These are phyloP conservation scores for Naumovozyma castellii DNA, from an alignment of 805 yeast species.

Conservation along the genomic window DNA sequence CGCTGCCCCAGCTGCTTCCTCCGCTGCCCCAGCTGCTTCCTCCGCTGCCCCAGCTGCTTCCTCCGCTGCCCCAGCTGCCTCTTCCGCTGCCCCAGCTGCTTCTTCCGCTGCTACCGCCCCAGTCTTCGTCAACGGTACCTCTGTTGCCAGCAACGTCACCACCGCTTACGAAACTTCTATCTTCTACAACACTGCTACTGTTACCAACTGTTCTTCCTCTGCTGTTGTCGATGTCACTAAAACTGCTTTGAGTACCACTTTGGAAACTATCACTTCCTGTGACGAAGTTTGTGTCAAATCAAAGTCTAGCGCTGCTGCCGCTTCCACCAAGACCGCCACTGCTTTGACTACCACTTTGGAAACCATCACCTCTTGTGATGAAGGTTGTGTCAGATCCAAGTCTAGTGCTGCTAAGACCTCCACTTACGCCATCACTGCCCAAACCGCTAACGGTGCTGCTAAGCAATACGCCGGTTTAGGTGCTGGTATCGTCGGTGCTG, in stretches of 20 bases:
- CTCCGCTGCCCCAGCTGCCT: not conserved
- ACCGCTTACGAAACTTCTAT: not conserved
- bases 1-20: not conserved
- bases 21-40: not conserved
- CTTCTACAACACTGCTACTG: not conserved
- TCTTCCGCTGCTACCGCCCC: not conserved
- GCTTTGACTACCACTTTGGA: not conserved
- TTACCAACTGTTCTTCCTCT: not conserved
- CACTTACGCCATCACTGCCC: slow-evolving; percentile 1
- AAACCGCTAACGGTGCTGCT: slow-evolving; percentile 10
- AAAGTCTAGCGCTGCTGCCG: slow-evolving; percentile 1
- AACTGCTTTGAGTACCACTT: not conserved
- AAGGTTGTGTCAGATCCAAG: slow-evolving; percentile 5
- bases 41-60: not conserved
- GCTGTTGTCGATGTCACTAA: not conserved
- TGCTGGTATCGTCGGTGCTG: slow-evolving; percentile 10
- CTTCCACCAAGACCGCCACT: slow-evolving; percentile 1
- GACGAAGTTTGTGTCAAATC: slow-evolving; percentile 8
- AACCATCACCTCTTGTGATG: slow-evolving; percentile 8
- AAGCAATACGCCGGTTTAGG: slow-evolving; percentile 7
- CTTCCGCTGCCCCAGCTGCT: not conserved
- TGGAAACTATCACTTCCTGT: slow-evolving; percentile 5
- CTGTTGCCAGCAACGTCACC: not conserved
- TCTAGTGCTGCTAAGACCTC: slow-evolving; percentile 3
- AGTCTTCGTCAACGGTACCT: not conserved